Base-by-base conservation (phyloP, 1,284 basidiomycete species). In the Neonothopanus nambi region DNA sequence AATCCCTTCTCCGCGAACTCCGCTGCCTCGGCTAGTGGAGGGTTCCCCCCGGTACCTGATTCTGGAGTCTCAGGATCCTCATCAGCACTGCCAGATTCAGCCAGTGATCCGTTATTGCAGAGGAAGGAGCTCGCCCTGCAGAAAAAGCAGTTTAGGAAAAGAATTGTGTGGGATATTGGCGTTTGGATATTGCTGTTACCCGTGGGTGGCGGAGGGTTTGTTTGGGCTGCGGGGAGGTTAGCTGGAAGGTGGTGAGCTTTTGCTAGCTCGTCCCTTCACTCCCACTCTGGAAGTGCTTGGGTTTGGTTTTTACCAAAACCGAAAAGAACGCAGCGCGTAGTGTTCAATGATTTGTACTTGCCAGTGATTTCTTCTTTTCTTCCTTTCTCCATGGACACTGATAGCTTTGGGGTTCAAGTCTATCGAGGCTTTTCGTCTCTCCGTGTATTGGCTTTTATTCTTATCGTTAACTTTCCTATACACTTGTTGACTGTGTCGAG, bases 41-140 rank as follows among this genome's bases (percentile, higher is more conserved):
- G 13, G 8, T 30, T 54, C 11, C 46, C 52, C 20, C 46, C 38
- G 7, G 30, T 42, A 37, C 28, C 46, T 21, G 28, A 40, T 18
- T 42, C 46, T 13, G 37, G 41, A 43, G 26, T 36, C 33, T 26
- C 26, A 18, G 51, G 12, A 13, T 48, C 44, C 40, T 47, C 50
- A 38, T 51, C 51, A 21, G 60, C 40, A 45, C 46, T 50, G 11
- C 43, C 53, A 21, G 57, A 66, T 37, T 67, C 69, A 17, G 64
- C 65, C 17, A 63, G 72, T 45, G 85, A 89, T 61, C 81, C 84
- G 48, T 77, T 92, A 23, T 71, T 92, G 38, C 79, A 86, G 60
- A 77, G 87, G 56, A 92, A 92, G 70, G 89, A 92, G 67, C 75
- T 79, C 46, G 80, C 80, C 28, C 69, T 92, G 52, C 89, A 92